Conservation (phyloP, 345 rosid species). For the Rhizophora mangle region DNA sequence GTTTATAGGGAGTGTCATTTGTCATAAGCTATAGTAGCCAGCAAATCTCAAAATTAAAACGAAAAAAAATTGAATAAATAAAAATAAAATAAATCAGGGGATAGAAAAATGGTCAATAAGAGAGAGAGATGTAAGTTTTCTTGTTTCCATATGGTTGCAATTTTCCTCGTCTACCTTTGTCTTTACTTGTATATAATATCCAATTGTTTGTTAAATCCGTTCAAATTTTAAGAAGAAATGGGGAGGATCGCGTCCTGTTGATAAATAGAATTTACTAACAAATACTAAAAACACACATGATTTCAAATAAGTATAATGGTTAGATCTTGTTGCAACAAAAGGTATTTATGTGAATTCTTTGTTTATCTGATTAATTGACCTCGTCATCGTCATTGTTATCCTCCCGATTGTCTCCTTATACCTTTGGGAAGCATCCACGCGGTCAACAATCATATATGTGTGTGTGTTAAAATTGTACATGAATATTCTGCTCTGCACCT, state of each 20-base stretch:
- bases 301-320: not conserved
- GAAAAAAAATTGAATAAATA: not conserved
- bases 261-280: too few relatives aligned
- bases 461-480: too few relatives aligned
- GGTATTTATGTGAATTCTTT: too few relatives aligned
- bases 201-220: not conserved
- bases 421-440: too few relatives aligned
- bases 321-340: not conserved
- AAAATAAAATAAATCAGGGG: not conserved
- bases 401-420: too few relatives aligned
- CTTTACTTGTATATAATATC: conserved; percentile 13
- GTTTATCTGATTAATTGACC: too few relatives aligned
- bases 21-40: conserved; percentile 10
- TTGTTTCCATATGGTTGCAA: not conserved
- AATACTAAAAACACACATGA: too few relatives aligned
- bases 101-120: too few relatives aligned
- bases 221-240: not conserved
- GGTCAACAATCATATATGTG: too few relatives aligned
- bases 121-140: conserved; percentile 4
- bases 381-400: too few relatives aligned
- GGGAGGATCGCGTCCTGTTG: not conserved
- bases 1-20: conserved; percentile 59
- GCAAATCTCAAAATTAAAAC: not conserved
- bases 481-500: too few relatives aligned
- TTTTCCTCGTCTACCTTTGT: not conserved